Conservation (phyloP, 2,329 filamentous ascomycete species). For the Exophiala alcalophila region DNA sequence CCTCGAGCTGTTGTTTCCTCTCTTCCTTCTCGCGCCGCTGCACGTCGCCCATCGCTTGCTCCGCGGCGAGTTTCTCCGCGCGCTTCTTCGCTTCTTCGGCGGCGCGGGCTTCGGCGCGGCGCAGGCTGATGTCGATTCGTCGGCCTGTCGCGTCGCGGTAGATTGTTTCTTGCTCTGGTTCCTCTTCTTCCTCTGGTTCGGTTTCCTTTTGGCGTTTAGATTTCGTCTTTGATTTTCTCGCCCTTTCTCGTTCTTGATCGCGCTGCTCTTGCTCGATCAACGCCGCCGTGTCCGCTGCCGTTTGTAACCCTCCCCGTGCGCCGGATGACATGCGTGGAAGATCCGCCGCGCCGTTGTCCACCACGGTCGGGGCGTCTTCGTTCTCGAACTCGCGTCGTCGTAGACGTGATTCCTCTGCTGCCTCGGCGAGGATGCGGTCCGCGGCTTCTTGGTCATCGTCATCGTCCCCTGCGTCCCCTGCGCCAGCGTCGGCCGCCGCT, state of each 20-base stretch:
- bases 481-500: constrained; percentile 43
- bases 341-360: constrained; percentile 32
- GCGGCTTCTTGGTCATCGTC: constrained; percentile 62
- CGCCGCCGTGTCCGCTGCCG: constrained; percentile 71
- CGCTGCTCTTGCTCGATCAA: constrained; percentile 65
- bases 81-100: constrained; percentile 69
- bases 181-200: constrained; percentile 38
- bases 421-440: constrained; percentile 72
- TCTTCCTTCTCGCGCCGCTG: constrained; percentile 67
- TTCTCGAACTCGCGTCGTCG: constrained; percentile 46
- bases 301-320: constrained; percentile 82
- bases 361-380: constrained; percentile 47
- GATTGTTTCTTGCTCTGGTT: constrained; percentile 71
- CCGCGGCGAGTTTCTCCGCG: constrained; percentile 63
- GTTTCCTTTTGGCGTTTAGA: constrained; percentile 32
- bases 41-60: constrained; percentile 78
- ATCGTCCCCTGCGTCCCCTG: constrained; percentile 34
- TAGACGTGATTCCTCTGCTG: constrained; percentile 64
- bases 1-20: constrained; percentile 66
- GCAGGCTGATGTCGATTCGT: constrained; percentile 91
- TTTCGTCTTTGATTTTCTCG: constrained; percentile 13
- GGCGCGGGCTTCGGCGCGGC: constrained; percentile 77
- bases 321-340: constrained; percentile 85
- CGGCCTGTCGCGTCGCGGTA: constrained; percentile 93
- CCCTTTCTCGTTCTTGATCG: constrained; percentile 30